A percentile compares a stretch with the other conserved stretches of the same genome.
Evolutionary conservation across 495 filamentous ascomycete species (phyloP).

Genomic region (Eremomyces bilateralis): DNA sequence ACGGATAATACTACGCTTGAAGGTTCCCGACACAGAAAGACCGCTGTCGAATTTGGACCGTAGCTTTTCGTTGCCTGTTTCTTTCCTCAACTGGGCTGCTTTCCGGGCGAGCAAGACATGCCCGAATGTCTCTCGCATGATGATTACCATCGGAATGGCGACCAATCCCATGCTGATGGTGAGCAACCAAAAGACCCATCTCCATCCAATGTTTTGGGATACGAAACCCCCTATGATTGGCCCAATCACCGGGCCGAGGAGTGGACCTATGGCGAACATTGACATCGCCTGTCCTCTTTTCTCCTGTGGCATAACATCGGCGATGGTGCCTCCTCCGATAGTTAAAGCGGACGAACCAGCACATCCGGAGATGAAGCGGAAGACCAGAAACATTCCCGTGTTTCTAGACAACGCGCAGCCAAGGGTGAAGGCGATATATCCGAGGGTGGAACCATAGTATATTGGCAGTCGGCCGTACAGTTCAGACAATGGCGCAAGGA

Average conservation of each 20-base stretch:
- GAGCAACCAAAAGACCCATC: not conserved
- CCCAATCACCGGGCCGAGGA: conserved; percentile 12
- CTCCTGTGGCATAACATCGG: conserved; percentile 13
- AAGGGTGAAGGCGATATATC: conserved; percentile 32
- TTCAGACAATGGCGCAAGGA: conserved; percentile 52
- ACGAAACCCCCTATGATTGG: not conserved
- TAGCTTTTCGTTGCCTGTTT: conserved; percentile 8
- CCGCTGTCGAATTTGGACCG: conserved; percentile 4
- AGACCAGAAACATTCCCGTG: conserved; percentile 34
- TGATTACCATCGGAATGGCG: conserved; percentile 3
- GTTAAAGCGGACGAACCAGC: conserved; percentile 35
- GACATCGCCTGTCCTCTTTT: conserved; percentile 19
- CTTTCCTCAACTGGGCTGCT: conserved; percentile 8
- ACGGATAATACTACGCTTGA: conserved; percentile 5
- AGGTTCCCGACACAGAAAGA: not conserved
- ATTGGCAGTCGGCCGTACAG: conserved; percentile 40
- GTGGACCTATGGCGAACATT: conserved; percentile 15
- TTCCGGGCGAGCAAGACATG: conserved; percentile 12
- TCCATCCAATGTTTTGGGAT: not conserved
- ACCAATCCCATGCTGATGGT: not conserved
- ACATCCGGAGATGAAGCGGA: conserved; percentile 41
- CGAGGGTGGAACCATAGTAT: conserved; percentile 7
- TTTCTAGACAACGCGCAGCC: conserved; percentile 45
- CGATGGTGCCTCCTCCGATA: conserved; percentile 20
- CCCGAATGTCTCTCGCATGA: conserved; percentile 15